phyloP scores from a whole-genome alignment of 2,329 filamentous ascomycete species.

The Zarea fungicola region DNA sequence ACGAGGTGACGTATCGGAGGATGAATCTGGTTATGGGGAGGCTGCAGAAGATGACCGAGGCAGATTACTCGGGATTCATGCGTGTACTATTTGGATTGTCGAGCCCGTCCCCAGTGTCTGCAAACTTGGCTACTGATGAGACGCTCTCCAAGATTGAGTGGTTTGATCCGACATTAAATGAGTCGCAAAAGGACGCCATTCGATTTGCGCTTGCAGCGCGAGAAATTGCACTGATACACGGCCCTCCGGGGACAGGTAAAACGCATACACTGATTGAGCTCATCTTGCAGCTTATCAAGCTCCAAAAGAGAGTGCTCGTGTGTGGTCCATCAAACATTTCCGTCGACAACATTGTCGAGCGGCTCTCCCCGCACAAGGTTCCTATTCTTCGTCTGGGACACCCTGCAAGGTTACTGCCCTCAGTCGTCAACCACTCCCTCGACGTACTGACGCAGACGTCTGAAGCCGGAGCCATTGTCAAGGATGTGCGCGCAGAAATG shows the following conservation, averaged over 20 bases:
- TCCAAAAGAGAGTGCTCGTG: slow-evolving; percentile 72
- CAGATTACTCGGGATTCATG: slow-evolving; percentile 55
- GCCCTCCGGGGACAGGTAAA: slow-evolving; percentile 94
- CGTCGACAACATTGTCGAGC: slow-evolving; percentile 96
- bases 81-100: slow-evolving; percentile 58
- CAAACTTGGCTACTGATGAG: slow-evolving; percentile 37
- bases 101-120: slow-evolving; percentile 43
- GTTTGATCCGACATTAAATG: slow-evolving; percentile 58
- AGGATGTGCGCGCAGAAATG: slow-evolving; percentile 87
- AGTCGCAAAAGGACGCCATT: slow-evolving; percentile 63
- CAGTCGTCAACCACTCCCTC: slow-evolving; percentile 82
- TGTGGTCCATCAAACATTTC: slow-evolving; percentile 96
- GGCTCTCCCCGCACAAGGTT: slow-evolving; percentile 76
- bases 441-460: slow-evolving; percentile 88
- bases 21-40: slow-evolving; percentile 61
- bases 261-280: slow-evolving; percentile 95
- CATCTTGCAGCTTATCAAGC: slow-evolving; percentile 80
- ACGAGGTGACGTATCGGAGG: slow-evolving; percentile 62
- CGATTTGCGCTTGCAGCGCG: slow-evolving; percentile 77
- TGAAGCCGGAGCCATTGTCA: slow-evolving; percentile 82
- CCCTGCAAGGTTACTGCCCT: slow-evolving; percentile 82
- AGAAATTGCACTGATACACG: slow-evolving; percentile 87
- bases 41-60: slow-evolving; percentile 51
- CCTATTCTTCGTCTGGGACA: slow-evolving; percentile 88
- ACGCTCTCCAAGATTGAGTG: slow-evolving; percentile 47